Evolutionary conservation across 1,139 yeast genomes (phyloP).

Genomic region (Suhomyces bribrorum): DNA sequence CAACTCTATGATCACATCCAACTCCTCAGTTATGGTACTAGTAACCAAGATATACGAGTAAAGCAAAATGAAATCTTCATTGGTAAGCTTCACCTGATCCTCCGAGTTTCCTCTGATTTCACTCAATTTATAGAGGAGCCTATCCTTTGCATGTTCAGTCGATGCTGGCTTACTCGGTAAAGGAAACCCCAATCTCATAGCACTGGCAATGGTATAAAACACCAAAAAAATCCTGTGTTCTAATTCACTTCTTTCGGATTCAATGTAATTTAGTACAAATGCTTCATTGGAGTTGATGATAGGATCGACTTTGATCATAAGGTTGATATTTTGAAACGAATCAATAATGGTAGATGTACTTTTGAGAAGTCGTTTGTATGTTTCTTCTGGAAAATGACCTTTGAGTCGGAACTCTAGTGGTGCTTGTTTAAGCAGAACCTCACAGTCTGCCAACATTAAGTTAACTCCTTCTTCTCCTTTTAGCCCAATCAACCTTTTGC

Average conservation of each 20-base stretch:
- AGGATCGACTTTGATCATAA: constrained; percentile 66
- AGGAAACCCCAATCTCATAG: constrained; percentile 74
- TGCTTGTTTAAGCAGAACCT: constrained; percentile 64
- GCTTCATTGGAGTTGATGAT: constrained; percentile 54
- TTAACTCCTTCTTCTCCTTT: constrained; percentile 57
- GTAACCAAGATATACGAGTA: constrained; percentile 77
- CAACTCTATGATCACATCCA: constrained; percentile 55
- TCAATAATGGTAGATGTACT: constrained; percentile 70
- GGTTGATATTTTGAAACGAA: constrained; percentile 70
- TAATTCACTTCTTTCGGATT: constrained; percentile 62
- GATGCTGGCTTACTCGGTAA: constrained; percentile 77
- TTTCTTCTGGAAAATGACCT: constrained; percentile 63
- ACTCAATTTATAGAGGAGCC: constrained; percentile 64
- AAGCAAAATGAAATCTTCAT: constrained; percentile 72
- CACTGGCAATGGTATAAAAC: constrained; percentile 77
- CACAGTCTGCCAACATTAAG: constrained; percentile 61
- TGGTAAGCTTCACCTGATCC: constrained; percentile 34
- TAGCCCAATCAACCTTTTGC: constrained; percentile 44
- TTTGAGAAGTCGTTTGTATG: constrained; percentile 52
- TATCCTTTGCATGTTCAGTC: constrained; percentile 71
- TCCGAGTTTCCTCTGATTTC: constrained; percentile 35
- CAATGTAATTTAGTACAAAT: constrained; percentile 56
- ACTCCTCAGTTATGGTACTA: constrained; percentile 62
- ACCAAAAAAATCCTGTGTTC: constrained; percentile 71
- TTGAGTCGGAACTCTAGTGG: constrained; percentile 75